Evolutionary conservation across 2,329 filamentous ascomycete genomes (phyloP).

Genomic region (Talaromyces sp.): DNA sequence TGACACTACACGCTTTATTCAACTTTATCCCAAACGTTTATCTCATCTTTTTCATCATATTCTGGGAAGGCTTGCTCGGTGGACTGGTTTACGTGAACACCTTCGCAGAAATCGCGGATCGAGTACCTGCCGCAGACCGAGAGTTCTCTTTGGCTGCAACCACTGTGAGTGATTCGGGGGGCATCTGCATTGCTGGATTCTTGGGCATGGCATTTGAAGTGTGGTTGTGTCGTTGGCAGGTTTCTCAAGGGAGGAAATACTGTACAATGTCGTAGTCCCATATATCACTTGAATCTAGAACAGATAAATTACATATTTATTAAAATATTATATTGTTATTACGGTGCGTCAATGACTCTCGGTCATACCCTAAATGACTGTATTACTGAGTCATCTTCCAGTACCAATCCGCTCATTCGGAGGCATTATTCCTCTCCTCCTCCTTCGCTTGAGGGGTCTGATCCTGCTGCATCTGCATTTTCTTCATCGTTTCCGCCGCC

Average conservation of each 20-base stretch:
- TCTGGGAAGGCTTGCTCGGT: conserved; percentile 92
- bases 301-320: no score
- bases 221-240: conserved; percentile 78
- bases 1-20: conserved; percentile 73
- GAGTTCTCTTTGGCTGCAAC: conserved; percentile 91
- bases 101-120: conserved; percentile 89
- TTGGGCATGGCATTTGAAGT: conserved; percentile 80
- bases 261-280: conserved; percentile 52
- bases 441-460: background rate
- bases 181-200: conserved; percentile 85
- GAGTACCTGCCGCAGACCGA: conserved; percentile 69
- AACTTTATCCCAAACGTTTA: conserved; percentile 83
- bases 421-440: no score
- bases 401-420: no score
- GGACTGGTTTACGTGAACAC: conserved; percentile 94
- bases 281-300: no score
- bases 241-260: conserved; percentile 72
- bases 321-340: no score
- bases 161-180: conserved; percentile 85
- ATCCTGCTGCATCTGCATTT: conserved; percentile 12
- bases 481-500: conserved; percentile 14
- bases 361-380: no score
- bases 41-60: conserved; percentile 77
- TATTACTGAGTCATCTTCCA: no score
- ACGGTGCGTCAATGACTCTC: no score